A percentile compares a stretch with the other conserved stretches of the same genome.
Conservation (phyloP, 305 asterid species). For the Solanum hybrid region DNA sequence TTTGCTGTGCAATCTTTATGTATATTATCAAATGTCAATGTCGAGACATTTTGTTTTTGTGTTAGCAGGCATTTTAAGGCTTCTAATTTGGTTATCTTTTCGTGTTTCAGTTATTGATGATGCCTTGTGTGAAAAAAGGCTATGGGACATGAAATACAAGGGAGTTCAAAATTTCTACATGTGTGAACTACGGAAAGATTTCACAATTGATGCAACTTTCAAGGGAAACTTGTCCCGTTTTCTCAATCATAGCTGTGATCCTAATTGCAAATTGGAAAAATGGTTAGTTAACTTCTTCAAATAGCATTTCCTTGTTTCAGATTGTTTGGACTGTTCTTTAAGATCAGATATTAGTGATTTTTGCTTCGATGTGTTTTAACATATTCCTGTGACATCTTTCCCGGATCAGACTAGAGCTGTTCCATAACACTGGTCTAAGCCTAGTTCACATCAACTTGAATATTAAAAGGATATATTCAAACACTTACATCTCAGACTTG, state of each 20-base stretch:
- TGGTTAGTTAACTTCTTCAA: conserved; percentile 41
- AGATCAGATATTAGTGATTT: neutral
- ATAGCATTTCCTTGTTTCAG: neutral
- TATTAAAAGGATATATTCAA: neutral
- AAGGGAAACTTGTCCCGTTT: conserved; percentile 89
- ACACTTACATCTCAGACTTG: neutral
- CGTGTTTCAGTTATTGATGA: conserved; percentile 71
- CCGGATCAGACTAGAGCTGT: neutral
- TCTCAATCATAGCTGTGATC: conserved; percentile 89
- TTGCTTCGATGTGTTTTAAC: neutral
- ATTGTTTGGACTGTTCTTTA: neutral
- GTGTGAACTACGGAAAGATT: conserved; percentile 87
- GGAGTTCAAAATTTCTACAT: conserved; percentile 73
- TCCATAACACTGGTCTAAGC: neutral
- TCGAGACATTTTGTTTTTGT: neutral
- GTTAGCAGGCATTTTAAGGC: neutral
- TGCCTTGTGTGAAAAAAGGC: conserved; percentile 75
- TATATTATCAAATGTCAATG: neutral
- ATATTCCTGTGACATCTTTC: neutral
- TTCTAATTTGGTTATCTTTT: conserved; percentile 11
- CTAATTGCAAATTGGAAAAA: conserved; percentile 87
- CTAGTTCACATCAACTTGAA: neutral
- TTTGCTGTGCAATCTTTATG: neutral
- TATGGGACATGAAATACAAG: conserved; percentile 83
- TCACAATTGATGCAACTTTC: conserved; percentile 91